Base-by-base conservation (phyloP, 2,329 filamentous ascomycete genomes). In the Tympanopsis confertula region DNA sequence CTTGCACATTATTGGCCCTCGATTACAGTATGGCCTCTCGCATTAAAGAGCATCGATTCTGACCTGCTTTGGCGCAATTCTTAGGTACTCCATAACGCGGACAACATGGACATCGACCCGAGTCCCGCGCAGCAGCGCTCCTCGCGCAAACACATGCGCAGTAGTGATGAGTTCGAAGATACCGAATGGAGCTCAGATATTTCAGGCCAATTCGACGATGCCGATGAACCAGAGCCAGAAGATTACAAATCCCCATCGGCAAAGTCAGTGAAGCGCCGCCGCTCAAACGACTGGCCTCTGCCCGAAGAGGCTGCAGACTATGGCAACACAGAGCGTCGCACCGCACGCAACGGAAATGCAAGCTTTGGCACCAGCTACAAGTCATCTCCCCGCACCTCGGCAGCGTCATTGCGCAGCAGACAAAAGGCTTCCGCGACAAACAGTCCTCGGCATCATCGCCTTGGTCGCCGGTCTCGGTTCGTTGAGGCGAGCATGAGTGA, bases 401-500 rank as follows among this genome's bases (percentile, higher is more conserved):
- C 22, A 26, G 22, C 22, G 7, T 26, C 22, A n/a, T n/a, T 28
- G 10, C 24, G n/a, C n/a, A 10, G 10, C 24, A n/a, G 24, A 10
- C 10, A 28, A 28, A n/a, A 28, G 24, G n/a, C 10, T 28, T n/a
- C 24, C 24, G 10, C 24, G n/a, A 10, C 24, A 28, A 28, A 28
- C 10, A n/a, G n/a, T n/a, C 10, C 10, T 28, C 10, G 24, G 10
- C 10, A 28, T 28, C 24, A 28, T 35, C 37, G 39, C 24, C 44
- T 50, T 18, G 50, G 46, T 28, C 58, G 65, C 13, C 58, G 58
- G 24, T 74, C 71, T 5, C 65, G 58, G 37, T 76, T 76, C 44
- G 55, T 67, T 14, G 71, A 76, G 51, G 71, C 62, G 5, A 71
- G 63, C 45, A 69, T 76, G 66, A 66, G 60, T 39, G 68, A 74